Conservation (phyloP, 441 rosid species). For the Jatropha podagrica region DNA sequence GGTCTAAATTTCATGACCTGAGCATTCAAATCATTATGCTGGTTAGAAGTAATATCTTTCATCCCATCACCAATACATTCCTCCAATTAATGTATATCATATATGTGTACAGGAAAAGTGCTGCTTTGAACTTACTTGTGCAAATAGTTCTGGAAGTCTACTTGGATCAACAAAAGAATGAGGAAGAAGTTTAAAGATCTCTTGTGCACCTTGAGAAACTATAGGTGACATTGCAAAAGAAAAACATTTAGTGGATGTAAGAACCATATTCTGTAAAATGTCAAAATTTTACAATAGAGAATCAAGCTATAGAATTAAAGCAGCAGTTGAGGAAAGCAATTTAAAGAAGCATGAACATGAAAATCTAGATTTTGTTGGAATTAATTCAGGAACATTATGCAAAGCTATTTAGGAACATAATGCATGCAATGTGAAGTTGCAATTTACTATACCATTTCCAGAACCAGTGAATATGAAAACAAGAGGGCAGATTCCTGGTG, state of each 20-base stretch:
- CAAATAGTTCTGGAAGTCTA: constrained; percentile 72
- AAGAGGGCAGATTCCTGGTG: constrained; percentile 83
- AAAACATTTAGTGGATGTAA: not conserved
- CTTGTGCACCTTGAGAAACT: constrained; percentile 92
- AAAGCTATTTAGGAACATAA: not conserved
- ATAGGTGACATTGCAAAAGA: constrained; percentile 6
- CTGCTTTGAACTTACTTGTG: constrained; percentile 38
- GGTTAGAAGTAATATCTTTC: not conserved
- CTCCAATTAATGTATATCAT: not conserved
- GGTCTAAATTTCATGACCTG: not conserved
- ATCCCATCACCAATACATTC: not conserved
- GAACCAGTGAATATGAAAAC: constrained; percentile 88
- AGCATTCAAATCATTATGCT: not conserved
- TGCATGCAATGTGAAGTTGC: not conserved
- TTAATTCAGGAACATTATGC: not conserved
- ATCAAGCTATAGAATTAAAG: not conserved
- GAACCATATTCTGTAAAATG: not conserved
- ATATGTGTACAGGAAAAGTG: not conserved
- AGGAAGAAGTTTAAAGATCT: constrained; percentile 93
- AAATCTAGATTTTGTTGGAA: not conserved
- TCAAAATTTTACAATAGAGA: not conserved
- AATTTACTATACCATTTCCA: constrained; percentile 62
- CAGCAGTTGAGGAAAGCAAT: not conserved
- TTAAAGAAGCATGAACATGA: not conserved
- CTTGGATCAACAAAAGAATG: constrained; percentile 78